Evolutionary conservation across 495 filamentous ascomycete species (phyloP).

Genomic region (Penicillium simplicissimum): DNA sequence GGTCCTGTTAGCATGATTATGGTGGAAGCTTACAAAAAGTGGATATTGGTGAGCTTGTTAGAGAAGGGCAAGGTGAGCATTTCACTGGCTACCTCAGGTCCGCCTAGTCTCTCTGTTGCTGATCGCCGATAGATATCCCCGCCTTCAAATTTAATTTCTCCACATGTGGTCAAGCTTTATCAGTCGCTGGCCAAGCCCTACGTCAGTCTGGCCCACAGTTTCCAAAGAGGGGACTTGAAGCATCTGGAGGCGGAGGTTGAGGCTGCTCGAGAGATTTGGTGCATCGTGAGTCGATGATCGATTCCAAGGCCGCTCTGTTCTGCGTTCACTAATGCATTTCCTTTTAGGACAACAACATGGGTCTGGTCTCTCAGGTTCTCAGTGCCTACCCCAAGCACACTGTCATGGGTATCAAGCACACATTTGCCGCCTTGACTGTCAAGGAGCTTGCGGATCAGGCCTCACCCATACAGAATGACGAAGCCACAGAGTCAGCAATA

Average conservation of each 20-base stretch:
- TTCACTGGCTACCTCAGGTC: too few species aligned
- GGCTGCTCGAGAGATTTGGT: slow-evolving; percentile 57
- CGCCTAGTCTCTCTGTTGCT: slow-evolving; percentile 5
- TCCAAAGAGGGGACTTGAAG: slow-evolving; percentile 57
- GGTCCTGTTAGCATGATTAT: slow-evolving; percentile 69
- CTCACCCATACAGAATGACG: slow-evolving; percentile 43
- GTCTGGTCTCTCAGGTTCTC: slow-evolving; percentile 55
- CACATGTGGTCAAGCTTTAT: slow-evolving; percentile 56
- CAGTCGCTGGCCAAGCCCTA: slow-evolving; percentile 68
- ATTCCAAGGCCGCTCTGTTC: background rate
- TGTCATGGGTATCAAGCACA: slow-evolving; percentile 44
- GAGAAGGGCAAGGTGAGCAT: slow-evolving; percentile 63
- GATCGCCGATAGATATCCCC: slow-evolving; percentile 33
- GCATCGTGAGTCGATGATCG: slow-evolving; percentile 47
- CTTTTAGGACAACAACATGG: slow-evolving; percentile 58
- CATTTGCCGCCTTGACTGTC: slow-evolving; percentile 50
- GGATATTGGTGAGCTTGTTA: slow-evolving; percentile 77
- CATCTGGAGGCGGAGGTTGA: slow-evolving; percentile 61
- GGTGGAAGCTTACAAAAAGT: slow-evolving; percentile 92
- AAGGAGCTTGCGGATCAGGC: slow-evolving; percentile 40
- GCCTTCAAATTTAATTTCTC: slow-evolving; percentile 47
- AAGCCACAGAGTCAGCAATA: slow-evolving; percentile 52
- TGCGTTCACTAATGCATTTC: slow-evolving; percentile 4
- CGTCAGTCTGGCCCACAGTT: slow-evolving; percentile 64
- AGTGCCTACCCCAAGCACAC: slow-evolving; percentile 48